A percentile compares a stretch with the other conserved stretches of the same genome.
Conservation (phyloP, 2,329 filamentous ascomycete species). For the Scytalidium sp. region DNA sequence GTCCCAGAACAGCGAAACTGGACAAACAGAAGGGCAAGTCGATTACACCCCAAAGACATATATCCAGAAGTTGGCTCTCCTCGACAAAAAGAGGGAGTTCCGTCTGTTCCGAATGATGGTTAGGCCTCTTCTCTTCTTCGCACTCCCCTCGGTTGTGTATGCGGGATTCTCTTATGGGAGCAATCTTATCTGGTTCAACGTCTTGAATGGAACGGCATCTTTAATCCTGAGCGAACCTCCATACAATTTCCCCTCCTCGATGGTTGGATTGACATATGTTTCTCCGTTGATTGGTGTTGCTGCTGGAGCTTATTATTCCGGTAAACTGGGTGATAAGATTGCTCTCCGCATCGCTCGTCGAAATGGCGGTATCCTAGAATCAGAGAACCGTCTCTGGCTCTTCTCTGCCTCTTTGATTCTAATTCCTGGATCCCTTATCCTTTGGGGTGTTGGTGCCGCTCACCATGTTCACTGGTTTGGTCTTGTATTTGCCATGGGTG, state of each 20-base stretch:
- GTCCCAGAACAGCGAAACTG: neutral
- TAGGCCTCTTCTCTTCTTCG: constrained; percentile 27
- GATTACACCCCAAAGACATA: constrained; percentile 20
- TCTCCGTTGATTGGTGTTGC: constrained; percentile 26
- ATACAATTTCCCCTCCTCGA: constrained; percentile 31
- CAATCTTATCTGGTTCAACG: constrained; percentile 33
- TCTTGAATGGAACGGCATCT: constrained; percentile 32
- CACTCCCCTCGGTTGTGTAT: constrained; percentile 30
- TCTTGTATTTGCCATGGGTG: constrained; percentile 43
- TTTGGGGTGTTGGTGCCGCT: constrained; percentile 50
- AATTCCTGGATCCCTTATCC: constrained; percentile 39
- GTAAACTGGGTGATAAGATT: constrained; percentile 25
- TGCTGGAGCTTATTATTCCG: constrained; percentile 25
- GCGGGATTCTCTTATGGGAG: constrained; percentile 32
- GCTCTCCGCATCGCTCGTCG: constrained; percentile 35
- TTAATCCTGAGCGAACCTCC: constrained; percentile 28
- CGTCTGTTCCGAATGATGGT: constrained; percentile 26
- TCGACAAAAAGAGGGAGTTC: constrained; percentile 22
- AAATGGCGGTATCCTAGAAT: constrained; percentile 35
- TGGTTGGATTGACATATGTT: constrained; percentile 31
- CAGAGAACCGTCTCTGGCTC: constrained; percentile 29
- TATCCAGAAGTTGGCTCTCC: constrained; percentile 20
- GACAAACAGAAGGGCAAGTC: constrained; percentile 1
- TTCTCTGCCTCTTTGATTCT: constrained; percentile 34
- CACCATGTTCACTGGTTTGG: constrained; percentile 43